Evolutionary conservation across 106 monocot genomes (phyloP), one percentile per base, ranked within the genome.

Genomic region (Dendrobium huoshanense): DNA sequence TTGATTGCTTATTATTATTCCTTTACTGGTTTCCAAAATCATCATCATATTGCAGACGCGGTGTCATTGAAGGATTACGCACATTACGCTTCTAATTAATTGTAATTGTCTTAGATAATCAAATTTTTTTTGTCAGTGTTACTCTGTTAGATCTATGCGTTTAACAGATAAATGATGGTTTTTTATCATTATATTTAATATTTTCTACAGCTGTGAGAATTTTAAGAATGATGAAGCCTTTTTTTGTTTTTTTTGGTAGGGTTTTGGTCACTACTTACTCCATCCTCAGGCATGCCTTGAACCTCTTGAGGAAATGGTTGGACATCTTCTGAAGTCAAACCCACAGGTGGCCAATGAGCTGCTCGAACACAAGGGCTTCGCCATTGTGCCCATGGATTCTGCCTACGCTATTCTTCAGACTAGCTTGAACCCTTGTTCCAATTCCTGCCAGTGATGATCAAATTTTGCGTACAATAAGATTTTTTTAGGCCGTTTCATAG

Each of bases 181-280:
- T 37, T 37, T 2, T 3, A 37, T 37, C 11, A 48, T 48, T 48
- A 48, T 8, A 48, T 48, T 51, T 51, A 51, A 51, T 51, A 51
- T 51, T 51, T 48, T 51, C 51, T 51, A 13, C 51, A 13, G 13
- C 10, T 51, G 51, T 51, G 51, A 51, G 51, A 51, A 10, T 51
- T 51, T 51, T 51, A 51, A 51, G 51, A 51, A 51, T 51, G 13
- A 13, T 13, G 13, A 51, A n/a, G 37, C 37, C 37, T 37, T 37
- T 37, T 37, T 22, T 24, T 64, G 17, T 44, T 19, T 81, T 19
- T 75, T 41, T 1, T 37, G 68, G 68, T 76, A 89, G 89, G 89
- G 89, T 18, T 86, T 81, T 75, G 86, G 89, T 16, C 89, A 89
- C 64, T 89, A 82, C 75, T 49, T 89, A 67, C 25, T 89, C 5